Percentiles rank a stretch among this genome's conserved stretches.
Evolutionary conservation across 768 basidiomycete species (phyloP).

Genomic region (Thelephora aurantiotincta): DNA sequence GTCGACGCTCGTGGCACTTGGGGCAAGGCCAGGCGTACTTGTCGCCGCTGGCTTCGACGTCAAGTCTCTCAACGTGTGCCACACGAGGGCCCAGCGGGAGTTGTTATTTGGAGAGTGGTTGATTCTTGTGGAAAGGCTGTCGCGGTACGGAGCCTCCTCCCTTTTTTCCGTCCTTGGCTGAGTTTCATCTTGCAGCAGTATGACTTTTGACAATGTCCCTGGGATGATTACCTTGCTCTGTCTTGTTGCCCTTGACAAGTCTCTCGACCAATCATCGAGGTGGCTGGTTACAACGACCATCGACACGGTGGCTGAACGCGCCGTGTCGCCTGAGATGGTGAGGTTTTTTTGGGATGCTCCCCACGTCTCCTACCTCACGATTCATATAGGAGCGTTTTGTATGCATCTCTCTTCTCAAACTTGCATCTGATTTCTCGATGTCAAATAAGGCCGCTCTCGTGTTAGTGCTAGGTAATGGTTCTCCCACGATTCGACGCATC

Average conservation of each 20-base stretch:
- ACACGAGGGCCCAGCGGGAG: constrained; percentile 15
- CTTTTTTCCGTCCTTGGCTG: constrained; percentile 1
- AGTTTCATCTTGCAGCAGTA: constrained; percentile 15
- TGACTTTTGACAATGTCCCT: constrained; percentile 28
- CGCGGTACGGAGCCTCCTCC: constrained; percentile 24
- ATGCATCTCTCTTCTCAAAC: constrained; percentile 29
- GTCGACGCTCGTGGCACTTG: constrained; percentile 27
- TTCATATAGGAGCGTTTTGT: constrained; percentile 29
- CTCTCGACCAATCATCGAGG: constrained; percentile 28
- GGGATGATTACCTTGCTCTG: constrained; percentile 36
- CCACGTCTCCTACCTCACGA: neutral
- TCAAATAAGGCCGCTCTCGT: constrained; percentile 37
- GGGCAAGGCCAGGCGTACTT: constrained; percentile 25
- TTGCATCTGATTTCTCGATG: constrained; percentile 26
- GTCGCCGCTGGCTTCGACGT: constrained; percentile 19
- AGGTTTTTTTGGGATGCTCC: constrained; percentile 11
- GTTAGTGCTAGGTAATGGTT: constrained; percentile 35
- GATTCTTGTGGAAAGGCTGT: constrained; percentile 25
- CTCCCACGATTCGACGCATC: constrained; percentile 35
- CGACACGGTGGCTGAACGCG: constrained; percentile 31
- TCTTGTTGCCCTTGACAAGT: constrained; percentile 41
- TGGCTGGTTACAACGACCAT: constrained; percentile 32
- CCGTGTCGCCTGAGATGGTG: constrained; percentile 9
- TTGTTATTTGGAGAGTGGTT: constrained; percentile 27
- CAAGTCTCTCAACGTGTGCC: constrained; percentile 2